phyloP scores from a whole-genome alignment of 2,329 filamentous ascomycete species.

The Colletotrichum sp. region DNA sequence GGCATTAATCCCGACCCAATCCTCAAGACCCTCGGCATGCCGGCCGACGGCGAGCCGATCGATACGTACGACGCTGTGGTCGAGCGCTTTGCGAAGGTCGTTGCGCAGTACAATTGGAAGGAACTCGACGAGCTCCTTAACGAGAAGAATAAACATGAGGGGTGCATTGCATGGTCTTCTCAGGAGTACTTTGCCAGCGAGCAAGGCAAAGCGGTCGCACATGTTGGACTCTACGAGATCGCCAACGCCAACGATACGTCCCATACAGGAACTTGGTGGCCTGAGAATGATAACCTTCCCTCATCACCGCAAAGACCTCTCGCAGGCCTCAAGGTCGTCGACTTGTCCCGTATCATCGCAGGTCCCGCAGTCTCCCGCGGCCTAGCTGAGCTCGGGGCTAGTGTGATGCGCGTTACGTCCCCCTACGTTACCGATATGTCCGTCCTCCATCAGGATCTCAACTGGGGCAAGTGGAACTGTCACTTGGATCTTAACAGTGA shows the following conservation, averaged over 20 bases:
- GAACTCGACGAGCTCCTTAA: constrained; percentile 27
- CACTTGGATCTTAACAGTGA: constrained; percentile 43
- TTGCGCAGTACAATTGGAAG: constrained; percentile 23
- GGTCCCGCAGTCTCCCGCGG: constrained; percentile 46
- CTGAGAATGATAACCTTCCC: constrained; percentile 25
- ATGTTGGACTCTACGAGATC: constrained; percentile 26
- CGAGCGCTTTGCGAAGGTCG: constrained; percentile 4
- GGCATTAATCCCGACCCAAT: constrained; percentile 24
- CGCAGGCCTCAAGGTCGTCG: constrained; percentile 52
- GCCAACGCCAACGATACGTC: constrained; percentile 23
- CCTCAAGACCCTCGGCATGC: constrained; percentile 21
- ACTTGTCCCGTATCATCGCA: constrained; percentile 53
- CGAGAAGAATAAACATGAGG: constrained; percentile 28
- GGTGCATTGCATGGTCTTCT: constrained; percentile 28
- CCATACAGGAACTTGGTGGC: constrained; percentile 47
- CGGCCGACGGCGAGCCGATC: constrained; percentile 20
- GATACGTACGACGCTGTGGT: constrained; percentile 28
- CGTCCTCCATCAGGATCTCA: constrained; percentile 47
- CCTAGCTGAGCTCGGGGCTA: constrained; percentile 51
- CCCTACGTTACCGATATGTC: constrained; percentile 44
- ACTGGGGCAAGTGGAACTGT: constrained; percentile 54
- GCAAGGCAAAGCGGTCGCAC: constrained; percentile 28
- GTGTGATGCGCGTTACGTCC: constrained; percentile 48
- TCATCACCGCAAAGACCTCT: constrained; percentile 43
- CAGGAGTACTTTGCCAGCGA: constrained; percentile 29